Percentiles rank a stretch among this genome's conserved stretches.
phyloP scores from a whole-genome alignment of 148 eudicot species.

The Arctostaphylos glauca region DNA sequence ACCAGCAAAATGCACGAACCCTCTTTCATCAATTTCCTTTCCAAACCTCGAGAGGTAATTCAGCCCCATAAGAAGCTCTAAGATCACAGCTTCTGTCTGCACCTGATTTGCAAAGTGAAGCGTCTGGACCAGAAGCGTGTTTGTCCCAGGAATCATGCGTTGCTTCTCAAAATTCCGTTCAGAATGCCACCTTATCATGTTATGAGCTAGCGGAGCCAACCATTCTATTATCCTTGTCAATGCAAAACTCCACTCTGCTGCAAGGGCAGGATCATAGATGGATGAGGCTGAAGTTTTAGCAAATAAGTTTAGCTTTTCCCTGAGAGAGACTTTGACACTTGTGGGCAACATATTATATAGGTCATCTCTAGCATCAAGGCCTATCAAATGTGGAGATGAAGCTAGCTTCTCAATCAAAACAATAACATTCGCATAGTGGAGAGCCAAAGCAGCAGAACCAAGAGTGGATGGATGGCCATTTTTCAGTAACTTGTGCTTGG shows the following conservation, averaged over 20 bases:
- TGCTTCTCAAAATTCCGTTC: constrained; percentile 81
- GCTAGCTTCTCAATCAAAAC: constrained; percentile 78
- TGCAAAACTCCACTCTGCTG: constrained; percentile 64
- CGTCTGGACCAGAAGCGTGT: constrained; percentile 75
- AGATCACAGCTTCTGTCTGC: constrained; percentile 71
- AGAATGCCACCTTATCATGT: constrained; percentile 79
- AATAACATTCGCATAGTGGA: constrained; percentile 81
- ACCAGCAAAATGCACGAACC: constrained; percentile 32
- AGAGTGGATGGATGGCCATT: constrained; percentile 53
- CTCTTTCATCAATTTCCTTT: constrained; percentile 42
- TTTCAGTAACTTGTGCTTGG: constrained; percentile 40
- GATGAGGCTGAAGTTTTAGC: constrained; percentile 45
- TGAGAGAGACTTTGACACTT: constrained; percentile 52
- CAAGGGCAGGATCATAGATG: constrained; percentile 53
- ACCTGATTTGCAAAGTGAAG: constrained; percentile 73
- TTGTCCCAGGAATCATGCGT: constrained; percentile 40
- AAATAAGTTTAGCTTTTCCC: constrained; percentile 55
- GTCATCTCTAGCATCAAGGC: constrained; percentile 83
- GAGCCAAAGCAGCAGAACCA: constrained; percentile 72
- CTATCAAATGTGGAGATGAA: constrained; percentile 69
- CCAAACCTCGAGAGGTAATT: constrained; percentile 64
- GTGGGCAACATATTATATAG: constrained; percentile 75
- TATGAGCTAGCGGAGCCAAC: constrained; percentile 90
- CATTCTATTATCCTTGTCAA: constrained; percentile 65
- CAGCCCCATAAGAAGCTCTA: constrained; percentile 78